Evolutionary conservation across 345 rosid genomes (phyloP).

Genomic region (Mercurialis annua): DNA sequence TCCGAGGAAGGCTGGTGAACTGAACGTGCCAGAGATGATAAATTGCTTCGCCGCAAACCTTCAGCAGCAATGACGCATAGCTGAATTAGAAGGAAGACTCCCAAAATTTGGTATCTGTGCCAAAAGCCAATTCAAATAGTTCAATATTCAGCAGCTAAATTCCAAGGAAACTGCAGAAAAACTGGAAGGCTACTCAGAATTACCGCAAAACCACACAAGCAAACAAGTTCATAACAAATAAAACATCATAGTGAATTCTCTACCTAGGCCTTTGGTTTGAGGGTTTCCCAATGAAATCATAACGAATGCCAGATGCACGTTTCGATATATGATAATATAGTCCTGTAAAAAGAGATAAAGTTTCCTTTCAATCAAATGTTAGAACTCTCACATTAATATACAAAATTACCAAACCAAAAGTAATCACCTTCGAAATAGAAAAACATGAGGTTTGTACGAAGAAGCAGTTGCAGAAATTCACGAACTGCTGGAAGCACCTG

Average conservation of each 20-base stretch:
- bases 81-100: constrained; percentile 87
- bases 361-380: not conserved
- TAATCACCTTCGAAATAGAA: constrained; percentile 94
- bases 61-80: constrained; percentile 89
- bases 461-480: constrained; percentile 70
- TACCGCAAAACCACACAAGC: not conserved
- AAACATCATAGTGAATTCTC: not conserved
- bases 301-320: constrained; percentile 77
- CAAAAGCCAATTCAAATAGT: constrained; percentile 20
- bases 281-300: constrained; percentile 89
- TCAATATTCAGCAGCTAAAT: not conserved
- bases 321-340: constrained; percentile 91
- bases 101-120: constrained; percentile 83
- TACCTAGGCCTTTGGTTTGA: constrained; percentile 93
- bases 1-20: constrained; percentile 64
- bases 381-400: not conserved
- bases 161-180: not conserved
- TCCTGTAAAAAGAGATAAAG: constrained; percentile 37
- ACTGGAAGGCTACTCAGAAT: not conserved
- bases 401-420: constrained; percentile 12
- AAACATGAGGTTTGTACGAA: constrained; percentile 89
- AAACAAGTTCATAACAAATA: not conserved
- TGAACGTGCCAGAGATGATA: constrained; percentile 80
- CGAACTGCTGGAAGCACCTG: constrained; percentile 79
- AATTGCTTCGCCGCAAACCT: constrained; percentile 71